Evolutionary conservation across 257 asterid species (phyloP), one percentile per base, ranked within the genome.

Genomic region (Coffea eugenioides): DNA sequence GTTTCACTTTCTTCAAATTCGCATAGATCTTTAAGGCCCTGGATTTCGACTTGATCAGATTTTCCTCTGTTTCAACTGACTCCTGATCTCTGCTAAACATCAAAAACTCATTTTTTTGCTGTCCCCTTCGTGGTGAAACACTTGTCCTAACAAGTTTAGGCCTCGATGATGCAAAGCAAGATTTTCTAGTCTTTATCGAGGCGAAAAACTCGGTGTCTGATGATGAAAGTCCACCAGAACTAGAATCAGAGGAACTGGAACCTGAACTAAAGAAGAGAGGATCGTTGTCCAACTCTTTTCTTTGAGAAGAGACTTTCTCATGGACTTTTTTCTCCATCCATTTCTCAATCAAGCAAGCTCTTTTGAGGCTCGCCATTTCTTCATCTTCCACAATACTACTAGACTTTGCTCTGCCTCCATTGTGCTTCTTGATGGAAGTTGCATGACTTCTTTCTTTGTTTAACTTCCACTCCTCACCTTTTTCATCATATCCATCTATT

Each of bases 211-310:
- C 99, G 0, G 94, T 80, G 56, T 89, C 97, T 34, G 95, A 93
- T 0, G 97, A 94, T 41, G 98, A 92, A 4, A 93, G 88, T 4
- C 89, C 91, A 45, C 97, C 94, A 27, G 97, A 95, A 70, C 95
- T 95, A 43, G 90, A 79, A 21, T 92, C 98, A 0, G 98, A 93
- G 5, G 94, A 92, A 71, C 83, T 83, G 8, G 98, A 93, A 65
- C 89, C 87, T 0, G 99, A 88, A 79, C 97, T 93, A 74, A 93
- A 93, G 78, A 91, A 90, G 81, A 89, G 16, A 46, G 91, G 71
- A 83, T 93, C 97, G 62, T 78, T 88, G 77, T 89, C 90, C 61
- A 71, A 71, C n/a, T 64, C 69, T 51, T 77, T 64, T n/a, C 56
- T 80, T 43, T 71, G 71, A 0, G 79, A 23, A 2, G 18, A 41